Evolutionary conservation across 257 asterid species (phyloP), one percentile per base, ranked within the genome.

Genomic region (Gentiana macrophylla): DNA sequence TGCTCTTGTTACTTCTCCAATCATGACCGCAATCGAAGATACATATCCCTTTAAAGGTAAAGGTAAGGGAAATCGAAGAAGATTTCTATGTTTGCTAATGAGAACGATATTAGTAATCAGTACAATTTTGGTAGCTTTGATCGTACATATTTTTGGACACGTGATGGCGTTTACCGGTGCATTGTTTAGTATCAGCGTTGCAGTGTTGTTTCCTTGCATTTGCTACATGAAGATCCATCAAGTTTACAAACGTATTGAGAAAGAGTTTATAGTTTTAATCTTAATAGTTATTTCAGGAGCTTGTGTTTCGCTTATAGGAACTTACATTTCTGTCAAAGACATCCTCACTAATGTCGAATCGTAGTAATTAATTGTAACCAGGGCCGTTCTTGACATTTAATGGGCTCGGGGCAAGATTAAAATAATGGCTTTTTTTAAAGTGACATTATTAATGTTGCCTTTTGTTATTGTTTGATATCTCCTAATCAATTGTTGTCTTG

Each of bases 121-220:
- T 15, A 70, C 71, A 0, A 58, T 13, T 1, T n/a, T 63, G 5
- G 60, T 70, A 33, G 80, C 72, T 0, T 36, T 67, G 32, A 32
- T 32, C 1, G 15, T 74, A 49, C 72, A 74, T 3, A n/a, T 61
- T 58, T 69, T 81, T 1, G 79, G 75, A 34, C 73, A 74, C 33
- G 71, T 79, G 3, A 79, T 81, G 89, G 69, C 83, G 2, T 79
- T 80, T 36, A 71, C 70, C 0, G 89, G 86, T 2, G 79, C 86
- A 1, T 71, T 72, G 57, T 43, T 72, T 5, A 53, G 78, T 2
- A 63, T 71, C 6, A 65, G 70, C 2, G 70, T 60, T 0, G 62
- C 84, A 0, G 65, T 84, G 8, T 62, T 84, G 58, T 69, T 81
- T 67, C 84, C 86, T 5, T 77, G 89, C 49, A 4, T 77, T 0